These are phyloP conservation scores for Talaromyces proteolyticus DNA, from an alignment of 495 filamentous ascomycete species.

Conservation along the genomic window DNA sequence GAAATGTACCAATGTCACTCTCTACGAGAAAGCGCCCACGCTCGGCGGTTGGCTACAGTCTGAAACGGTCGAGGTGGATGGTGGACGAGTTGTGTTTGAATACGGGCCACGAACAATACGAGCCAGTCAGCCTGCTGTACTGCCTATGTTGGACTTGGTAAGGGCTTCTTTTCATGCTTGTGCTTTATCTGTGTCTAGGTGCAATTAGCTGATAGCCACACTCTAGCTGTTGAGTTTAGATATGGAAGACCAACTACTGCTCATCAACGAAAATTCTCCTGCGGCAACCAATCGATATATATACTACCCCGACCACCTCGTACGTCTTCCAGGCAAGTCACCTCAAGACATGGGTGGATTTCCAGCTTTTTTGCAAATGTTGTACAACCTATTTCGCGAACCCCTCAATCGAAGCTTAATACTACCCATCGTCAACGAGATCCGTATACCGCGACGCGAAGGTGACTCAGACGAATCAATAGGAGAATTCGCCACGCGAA, in stretches of 20 bases:
- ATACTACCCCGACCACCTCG: slow-evolving; percentile 88
- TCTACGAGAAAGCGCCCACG: slow-evolving; percentile 66
- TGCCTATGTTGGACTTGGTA: slow-evolving; percentile 54
- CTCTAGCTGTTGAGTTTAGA: slow-evolving; percentile 57
- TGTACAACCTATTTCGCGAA: slow-evolving; percentile 43
- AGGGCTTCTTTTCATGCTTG: slow-evolving; percentile 1
- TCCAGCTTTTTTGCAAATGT: slow-evolving; percentile 17
- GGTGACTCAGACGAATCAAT: slow-evolving; percentile 62
- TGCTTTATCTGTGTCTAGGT: neutral
- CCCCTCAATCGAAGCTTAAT: slow-evolving; percentile 55
- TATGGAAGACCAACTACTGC: slow-evolving; percentile 57
- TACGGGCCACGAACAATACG: slow-evolving; percentile 77
- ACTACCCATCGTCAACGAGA: slow-evolving; percentile 33
- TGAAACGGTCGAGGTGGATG: slow-evolving; percentile 53
- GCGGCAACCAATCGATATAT: slow-evolving; percentile 67
- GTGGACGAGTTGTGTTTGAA: slow-evolving; percentile 67
- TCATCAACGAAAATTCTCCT: slow-evolving; percentile 39
- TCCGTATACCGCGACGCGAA: slow-evolving; percentile 15
- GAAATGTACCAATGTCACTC: slow-evolving; percentile 57
- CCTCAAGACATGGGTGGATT: slow-evolving; percentile 14
- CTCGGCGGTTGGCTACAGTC: slow-evolving; percentile 85
- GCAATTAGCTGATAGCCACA: neutral
- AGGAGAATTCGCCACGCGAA: slow-evolving; percentile 56
- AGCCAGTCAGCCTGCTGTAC: slow-evolving; percentile 35
- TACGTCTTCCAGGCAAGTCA: slow-evolving; percentile 53